phyloP scores from a whole-genome alignment of 1,284 basidiomycete genomes.

The Naganishia sp. region DNA sequence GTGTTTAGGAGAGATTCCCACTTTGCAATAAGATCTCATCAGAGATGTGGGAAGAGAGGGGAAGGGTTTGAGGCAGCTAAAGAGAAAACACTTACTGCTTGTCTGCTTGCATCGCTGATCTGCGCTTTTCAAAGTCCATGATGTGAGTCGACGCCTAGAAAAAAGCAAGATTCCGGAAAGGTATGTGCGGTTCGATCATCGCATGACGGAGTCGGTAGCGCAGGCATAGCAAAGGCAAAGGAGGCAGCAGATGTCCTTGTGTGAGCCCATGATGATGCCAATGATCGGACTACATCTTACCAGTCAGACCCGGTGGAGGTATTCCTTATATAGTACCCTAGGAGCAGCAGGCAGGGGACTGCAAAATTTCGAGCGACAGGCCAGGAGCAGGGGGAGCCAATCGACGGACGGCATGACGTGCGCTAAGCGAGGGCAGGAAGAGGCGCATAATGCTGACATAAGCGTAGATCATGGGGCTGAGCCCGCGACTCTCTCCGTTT shows the following conservation, averaged over 20 bases:
- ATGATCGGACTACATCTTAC: neutral
- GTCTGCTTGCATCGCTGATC: neutral
- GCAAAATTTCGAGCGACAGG: slow-evolving; percentile 19
- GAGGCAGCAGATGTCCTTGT: neutral
- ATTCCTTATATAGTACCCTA: slow-evolving; percentile 1
- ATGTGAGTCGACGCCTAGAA: slow-evolving; percentile 3
- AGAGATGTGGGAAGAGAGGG: slow-evolving; percentile 37
- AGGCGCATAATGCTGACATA: neutral
- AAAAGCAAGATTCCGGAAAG: neutral
- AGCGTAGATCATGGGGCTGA: neutral
- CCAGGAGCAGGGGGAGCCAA: slow-evolving; percentile 2
- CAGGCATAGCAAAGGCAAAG: neutral
- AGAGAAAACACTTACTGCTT: slow-evolving; percentile 14
- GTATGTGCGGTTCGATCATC: neutral
- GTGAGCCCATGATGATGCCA: too few relatives aligned
- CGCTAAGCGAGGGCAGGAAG: neutral
- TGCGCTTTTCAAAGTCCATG: slow-evolving; percentile 13
- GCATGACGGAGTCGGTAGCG: slow-evolving; percentile 2
- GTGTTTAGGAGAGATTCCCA: slow-evolving; percentile 64
- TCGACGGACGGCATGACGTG: slow-evolving; percentile 3
- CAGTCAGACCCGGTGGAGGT: neutral
- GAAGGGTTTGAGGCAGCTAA: neutral
- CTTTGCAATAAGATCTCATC: slow-evolving; percentile 59
- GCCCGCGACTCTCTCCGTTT: neutral
- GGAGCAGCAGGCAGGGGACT: slow-evolving; percentile 3